Conservation (phyloP, 2,329 filamentous ascomycete species). For the Aphanocladium album region DNA sequence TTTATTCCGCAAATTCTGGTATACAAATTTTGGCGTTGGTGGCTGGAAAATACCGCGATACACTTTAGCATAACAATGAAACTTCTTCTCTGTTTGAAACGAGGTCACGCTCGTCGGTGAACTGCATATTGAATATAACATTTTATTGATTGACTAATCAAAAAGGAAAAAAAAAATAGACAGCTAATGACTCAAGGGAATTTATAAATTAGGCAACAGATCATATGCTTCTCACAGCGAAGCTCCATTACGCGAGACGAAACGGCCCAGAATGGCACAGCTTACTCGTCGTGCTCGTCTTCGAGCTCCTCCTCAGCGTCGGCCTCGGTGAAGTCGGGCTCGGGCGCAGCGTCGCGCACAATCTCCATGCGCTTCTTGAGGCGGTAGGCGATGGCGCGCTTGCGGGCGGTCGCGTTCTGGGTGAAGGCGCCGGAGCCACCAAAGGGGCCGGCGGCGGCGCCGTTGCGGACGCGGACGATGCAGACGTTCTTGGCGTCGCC, state of each 20-base stretch:
- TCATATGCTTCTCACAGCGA: not conserved
- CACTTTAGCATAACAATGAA: not conserved
- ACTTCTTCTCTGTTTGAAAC: not conserved
- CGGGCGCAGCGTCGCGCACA: constrained; percentile 15
- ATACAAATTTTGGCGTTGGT: not conserved
- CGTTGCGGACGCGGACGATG: constrained; percentile 59
- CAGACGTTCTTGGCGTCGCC: constrained; percentile 59
- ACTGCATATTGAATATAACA: not conserved
- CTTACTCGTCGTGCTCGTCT: not conserved
- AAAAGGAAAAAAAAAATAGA: not conserved
- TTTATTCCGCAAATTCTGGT: not conserved
- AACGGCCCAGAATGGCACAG: not conserved
- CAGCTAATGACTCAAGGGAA: not conserved
- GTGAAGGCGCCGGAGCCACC: constrained; percentile 64
- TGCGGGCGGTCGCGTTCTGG: constrained; percentile 31
- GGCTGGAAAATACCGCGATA: constrained; percentile 5
- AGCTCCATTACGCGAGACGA: not conserved
- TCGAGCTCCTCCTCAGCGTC: constrained; percentile 9
- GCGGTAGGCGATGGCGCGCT: constrained; percentile 8
- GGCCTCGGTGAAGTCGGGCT: not conserved
- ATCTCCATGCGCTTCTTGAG: constrained; percentile 31
- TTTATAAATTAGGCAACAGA: not conserved
- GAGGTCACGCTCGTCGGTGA: not conserved
- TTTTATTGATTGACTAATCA: not conserved
- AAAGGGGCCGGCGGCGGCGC: constrained; percentile 58